Conservation (phyloP, 768 basidiomycete species). For the Candolleomyces efflorescens region DNA sequence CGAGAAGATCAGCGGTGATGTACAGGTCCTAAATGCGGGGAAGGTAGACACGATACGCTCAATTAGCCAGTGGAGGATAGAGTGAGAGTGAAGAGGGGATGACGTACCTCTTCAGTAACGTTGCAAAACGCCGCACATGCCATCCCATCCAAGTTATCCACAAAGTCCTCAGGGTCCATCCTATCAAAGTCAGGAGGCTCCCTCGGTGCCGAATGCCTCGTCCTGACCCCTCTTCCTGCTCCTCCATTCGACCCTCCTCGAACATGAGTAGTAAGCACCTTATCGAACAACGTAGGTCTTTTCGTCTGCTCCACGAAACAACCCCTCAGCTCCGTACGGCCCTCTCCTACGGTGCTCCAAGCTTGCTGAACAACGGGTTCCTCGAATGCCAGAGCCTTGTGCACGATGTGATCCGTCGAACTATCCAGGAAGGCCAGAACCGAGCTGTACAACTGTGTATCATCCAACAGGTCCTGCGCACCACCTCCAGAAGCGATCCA, state of each 20-base stretch:
- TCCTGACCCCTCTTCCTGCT: conserved; percentile 22
- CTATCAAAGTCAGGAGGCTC: conserved; percentile 62
- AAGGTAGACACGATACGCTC: neutral
- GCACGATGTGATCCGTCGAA: conserved; percentile 47
- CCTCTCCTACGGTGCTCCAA: conserved; percentile 41
- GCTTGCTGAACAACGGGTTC: conserved; percentile 43
- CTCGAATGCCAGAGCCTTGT: conserved; percentile 35
- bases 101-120: conserved; percentile 67
- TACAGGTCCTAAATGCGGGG: conserved; percentile 61
- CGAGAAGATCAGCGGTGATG: conserved; percentile 70
- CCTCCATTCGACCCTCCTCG: conserved; percentile 10
- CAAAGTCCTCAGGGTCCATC: conserved; percentile 63
- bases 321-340: conserved; percentile 34
- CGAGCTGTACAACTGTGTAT: conserved; percentile 55
- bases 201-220: conserved; percentile 33
- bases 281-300: conserved; percentile 43
- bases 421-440: conserved; percentile 57
- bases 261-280: conserved; percentile 19
- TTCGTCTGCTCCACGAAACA: conserved; percentile 53
- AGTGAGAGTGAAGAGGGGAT: neutral
- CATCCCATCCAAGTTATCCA: conserved; percentile 78
- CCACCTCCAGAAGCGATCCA: conserved; percentile 76
- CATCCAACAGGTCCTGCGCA: conserved; percentile 75
- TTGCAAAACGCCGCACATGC: conserved; percentile 70
- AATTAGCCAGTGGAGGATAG: neutral